A percentile compares a stretch with the other conserved stretches of the same genome.
These are phyloP conservation scores for Selenicereus undatus DNA, from an alignment of 148 eudicot species.

Conservation along the genomic window DNA sequence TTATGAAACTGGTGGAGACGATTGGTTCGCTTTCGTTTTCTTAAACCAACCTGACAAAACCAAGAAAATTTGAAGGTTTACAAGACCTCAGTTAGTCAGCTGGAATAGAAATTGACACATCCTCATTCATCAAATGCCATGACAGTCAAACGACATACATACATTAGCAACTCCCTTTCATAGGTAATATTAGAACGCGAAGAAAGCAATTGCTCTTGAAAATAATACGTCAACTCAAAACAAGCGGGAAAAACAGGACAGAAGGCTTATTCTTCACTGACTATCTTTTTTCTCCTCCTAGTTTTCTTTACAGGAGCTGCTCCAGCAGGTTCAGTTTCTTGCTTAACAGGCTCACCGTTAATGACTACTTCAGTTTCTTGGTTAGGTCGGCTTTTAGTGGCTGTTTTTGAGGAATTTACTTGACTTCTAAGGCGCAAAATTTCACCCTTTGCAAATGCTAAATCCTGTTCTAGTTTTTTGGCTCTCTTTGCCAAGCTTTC, in stretches of 20 bases:
- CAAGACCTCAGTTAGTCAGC: background rate
- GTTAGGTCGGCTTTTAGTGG: constrained; percentile 19
- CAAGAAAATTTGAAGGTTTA: background rate
- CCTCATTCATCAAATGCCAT: background rate
- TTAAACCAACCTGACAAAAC: too few relatives aligned
- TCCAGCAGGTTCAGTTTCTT: background rate
- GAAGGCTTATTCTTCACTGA: constrained; percentile 4
- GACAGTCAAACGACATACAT: constrained; percentile 7
- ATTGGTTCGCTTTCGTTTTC: too few relatives aligned
- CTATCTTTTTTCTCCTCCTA: constrained; percentile 24
- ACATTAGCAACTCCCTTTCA: constrained; percentile 19
- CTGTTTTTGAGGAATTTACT: constrained; percentile 32
- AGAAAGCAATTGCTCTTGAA: constrained; percentile 6
- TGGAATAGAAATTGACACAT: background rate
- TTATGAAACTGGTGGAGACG: too few relatives aligned
- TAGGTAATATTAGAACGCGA: constrained; percentile 13
- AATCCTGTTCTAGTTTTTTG: constrained; percentile 60
- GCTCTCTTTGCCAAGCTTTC: constrained; percentile 47
- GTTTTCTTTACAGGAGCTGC: constrained; percentile 33
- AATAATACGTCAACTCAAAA: background rate
- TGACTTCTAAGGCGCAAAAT: constrained; percentile 55
- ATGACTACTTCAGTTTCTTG: constrained; percentile 13
- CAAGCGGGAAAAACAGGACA: background rate
- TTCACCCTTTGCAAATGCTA: constrained; percentile 79
- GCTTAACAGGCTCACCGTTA: constrained; percentile 1